Conservation (phyloP, 2,329 filamentous ascomycete species). For the Aulographum hederae region DNA sequence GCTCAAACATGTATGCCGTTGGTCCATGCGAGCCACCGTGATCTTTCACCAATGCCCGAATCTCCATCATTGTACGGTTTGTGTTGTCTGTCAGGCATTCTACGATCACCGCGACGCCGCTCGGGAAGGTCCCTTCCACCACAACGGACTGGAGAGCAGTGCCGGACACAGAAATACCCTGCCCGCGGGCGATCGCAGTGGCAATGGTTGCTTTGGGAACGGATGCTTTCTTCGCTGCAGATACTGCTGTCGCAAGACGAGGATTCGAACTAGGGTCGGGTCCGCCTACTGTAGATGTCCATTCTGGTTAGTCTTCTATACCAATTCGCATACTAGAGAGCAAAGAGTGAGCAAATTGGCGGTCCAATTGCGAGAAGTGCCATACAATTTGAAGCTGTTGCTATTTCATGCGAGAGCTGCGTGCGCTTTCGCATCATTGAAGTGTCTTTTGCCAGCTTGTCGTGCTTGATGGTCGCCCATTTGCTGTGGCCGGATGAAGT, state of each 20-base stretch:
- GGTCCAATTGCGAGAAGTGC: slow-evolving; percentile 7
- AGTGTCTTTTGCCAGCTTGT: slow-evolving; percentile 73
- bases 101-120: slow-evolving; percentile 56
- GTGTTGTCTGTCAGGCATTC: slow-evolving; percentile 78
- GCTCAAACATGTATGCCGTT: slow-evolving; percentile 70
- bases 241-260: slow-evolving; percentile 53
- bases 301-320: not conserved
- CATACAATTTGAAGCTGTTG: slow-evolving; percentile 55
- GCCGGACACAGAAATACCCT: slow-evolving; percentile 62
- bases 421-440: slow-evolving; percentile 58
- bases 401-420: slow-evolving; percentile 52
- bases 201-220: slow-evolving; percentile 78
- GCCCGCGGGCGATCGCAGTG: slow-evolving; percentile 68
- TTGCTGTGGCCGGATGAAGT: slow-evolving; percentile 75
- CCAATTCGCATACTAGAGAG: not conserved
- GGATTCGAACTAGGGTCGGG: slow-evolving; percentile 57
- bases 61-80: slow-evolving; percentile 51
- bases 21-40: slow-evolving; percentile 51
- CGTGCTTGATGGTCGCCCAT: slow-evolving; percentile 93
- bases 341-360: not conserved
- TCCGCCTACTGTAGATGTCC: slow-evolving; percentile 49
- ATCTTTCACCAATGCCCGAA: slow-evolving; percentile 45
- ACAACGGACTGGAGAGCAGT: slow-evolving; percentile 57
- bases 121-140: slow-evolving; percentile 65
- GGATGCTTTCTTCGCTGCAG: slow-evolving; percentile 65